These are phyloP conservation scores for Dalbergia cultrata DNA, from an alignment of 306 rosid genomes.

Conservation along the genomic window DNA sequence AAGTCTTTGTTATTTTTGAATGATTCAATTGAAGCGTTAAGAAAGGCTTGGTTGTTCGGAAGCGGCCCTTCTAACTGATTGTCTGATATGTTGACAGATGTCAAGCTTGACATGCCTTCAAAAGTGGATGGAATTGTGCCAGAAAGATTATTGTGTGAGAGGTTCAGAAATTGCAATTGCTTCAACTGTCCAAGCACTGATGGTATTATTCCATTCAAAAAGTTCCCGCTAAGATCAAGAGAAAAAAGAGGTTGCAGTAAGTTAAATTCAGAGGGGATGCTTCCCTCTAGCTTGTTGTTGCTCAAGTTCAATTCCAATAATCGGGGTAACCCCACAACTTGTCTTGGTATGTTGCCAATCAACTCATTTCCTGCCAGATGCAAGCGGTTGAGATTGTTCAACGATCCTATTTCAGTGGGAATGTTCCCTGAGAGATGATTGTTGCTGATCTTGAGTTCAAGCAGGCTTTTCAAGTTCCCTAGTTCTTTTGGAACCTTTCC, in stretches of 20 bases:
- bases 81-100: conserved; percentile 43
- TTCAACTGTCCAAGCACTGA: conserved; percentile 40
- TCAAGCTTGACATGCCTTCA: conserved; percentile 45
- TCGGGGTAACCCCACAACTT: not conserved
- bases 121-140: conserved; percentile 49
- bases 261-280: conserved; percentile 1
- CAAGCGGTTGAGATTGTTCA: not conserved
- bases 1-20: conserved; percentile 36
- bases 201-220: conserved; percentile 34
- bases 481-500: conserved; percentile 48
- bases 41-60: conserved; percentile 39
- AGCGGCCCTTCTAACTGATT: conserved; percentile 39
- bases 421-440: conserved; percentile 4
- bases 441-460: not conserved
- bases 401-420: not conserved
- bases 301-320: not conserved
- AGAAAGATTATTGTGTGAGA: conserved; percentile 49
- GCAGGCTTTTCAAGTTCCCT: not conserved
- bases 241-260: conserved; percentile 12
- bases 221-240: conserved; percentile 49
- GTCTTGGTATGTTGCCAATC: conserved; percentile 5
- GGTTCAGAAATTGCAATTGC: conserved; percentile 37
- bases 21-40: conserved; percentile 15
- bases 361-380: not conserved
- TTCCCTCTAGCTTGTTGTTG: not conserved